Base-by-base conservation (phyloP, 108 stramenopile genomes). In the Stephanodiscus triporus region DNA sequence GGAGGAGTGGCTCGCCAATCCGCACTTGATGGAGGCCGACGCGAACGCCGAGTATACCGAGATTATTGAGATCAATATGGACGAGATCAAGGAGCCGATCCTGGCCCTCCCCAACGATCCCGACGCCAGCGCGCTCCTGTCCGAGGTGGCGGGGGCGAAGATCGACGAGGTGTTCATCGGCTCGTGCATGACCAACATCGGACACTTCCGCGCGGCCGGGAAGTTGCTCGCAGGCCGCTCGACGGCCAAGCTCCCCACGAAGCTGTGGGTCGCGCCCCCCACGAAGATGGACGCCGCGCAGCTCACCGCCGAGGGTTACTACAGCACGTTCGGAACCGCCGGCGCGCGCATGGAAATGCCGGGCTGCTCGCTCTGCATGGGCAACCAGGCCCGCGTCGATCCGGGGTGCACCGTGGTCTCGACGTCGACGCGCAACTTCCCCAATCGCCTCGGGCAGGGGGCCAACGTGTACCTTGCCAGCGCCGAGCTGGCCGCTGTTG, bases 251-350 rank as follows among this genome's bases (percentile, higher is more conserved):
- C 67, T 96, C 24, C 95, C 95, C 60, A 97, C 97, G 53, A 86
- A 88, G 42, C 85, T 97, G 23, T 97, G 97, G 97, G 83, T 97
- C 64, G 90, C 94, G 42, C 95, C 97, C 62, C 97, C 97, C 22
- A 97, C 97, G 38, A 95, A 95, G 81, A 97, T 97, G 97, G 97
- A 97, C 84, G 95, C 94, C 77, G 92, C 94, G n/a, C 94, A 96
- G 71, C 90, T 97, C 69, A 89, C 91, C 55, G 93, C 87, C 59
- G 97, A 97, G 75, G 97, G 97, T 48, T 97, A 97, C 88, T 97
- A 97, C 86, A 87, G 89, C 75, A 97, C 88, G 55, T 97, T 92
- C 78, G 97, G 97, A 40, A 86, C 85, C 20, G 91, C 88, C 42
- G 97, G 97, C 58, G 95, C 97, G 38, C 88, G 97, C 60, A 95